These are phyloP conservation scores for Sphaerulina populicola DNA, from an alignment of 2,329 filamentous ascomycete species.

Conservation along the genomic window DNA sequence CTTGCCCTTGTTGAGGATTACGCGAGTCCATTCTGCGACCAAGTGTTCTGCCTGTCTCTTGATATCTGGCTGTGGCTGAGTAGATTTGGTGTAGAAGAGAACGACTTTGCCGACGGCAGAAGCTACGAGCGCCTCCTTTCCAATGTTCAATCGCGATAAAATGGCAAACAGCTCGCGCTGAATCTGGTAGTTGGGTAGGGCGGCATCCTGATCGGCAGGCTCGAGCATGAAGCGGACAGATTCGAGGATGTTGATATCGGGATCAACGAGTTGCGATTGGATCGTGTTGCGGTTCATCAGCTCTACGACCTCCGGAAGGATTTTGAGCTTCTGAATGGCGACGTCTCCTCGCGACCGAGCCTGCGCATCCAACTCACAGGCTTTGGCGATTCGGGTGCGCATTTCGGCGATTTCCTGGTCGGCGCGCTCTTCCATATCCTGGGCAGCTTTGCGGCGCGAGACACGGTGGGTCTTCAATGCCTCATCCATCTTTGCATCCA, in stretches of 20 bases:
- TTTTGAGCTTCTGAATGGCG: slow-evolving; percentile 84
- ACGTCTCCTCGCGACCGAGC: slow-evolving; percentile 72
- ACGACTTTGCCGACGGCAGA: slow-evolving; percentile 95
- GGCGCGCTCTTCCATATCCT: slow-evolving; percentile 82
- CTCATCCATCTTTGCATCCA: slow-evolving; percentile 80
- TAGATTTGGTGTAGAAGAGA: slow-evolving; percentile 93
- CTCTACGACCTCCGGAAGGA: slow-evolving; percentile 81
- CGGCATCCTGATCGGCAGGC: slow-evolving; percentile 77
- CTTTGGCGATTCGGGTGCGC: slow-evolving; percentile 81
- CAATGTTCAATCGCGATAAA: slow-evolving; percentile 71
- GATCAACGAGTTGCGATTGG: slow-evolving; percentile 76
- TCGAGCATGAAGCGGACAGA: slow-evolving; percentile 96
- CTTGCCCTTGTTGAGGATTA: slow-evolving; percentile 75
- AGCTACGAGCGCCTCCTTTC: slow-evolving; percentile 80
- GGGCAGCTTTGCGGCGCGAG: slow-evolving; percentile 72
- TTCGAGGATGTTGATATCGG: slow-evolving; percentile 89
- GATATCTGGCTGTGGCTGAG: slow-evolving; percentile 76
- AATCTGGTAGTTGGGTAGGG: slow-evolving; percentile 91
- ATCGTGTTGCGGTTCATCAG: slow-evolving; percentile 85
- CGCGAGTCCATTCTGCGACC: slow-evolving; percentile 91
- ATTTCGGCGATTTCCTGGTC: slow-evolving; percentile 84
- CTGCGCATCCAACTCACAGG: slow-evolving; percentile 76
- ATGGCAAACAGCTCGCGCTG: slow-evolving; percentile 87
- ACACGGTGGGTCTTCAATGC: slow-evolving; percentile 77
- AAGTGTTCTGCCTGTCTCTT: slow-evolving; percentile 89